phyloP scores from a whole-genome alignment of 176 grass and related monocot species.

The Poa pratensis region DNA sequence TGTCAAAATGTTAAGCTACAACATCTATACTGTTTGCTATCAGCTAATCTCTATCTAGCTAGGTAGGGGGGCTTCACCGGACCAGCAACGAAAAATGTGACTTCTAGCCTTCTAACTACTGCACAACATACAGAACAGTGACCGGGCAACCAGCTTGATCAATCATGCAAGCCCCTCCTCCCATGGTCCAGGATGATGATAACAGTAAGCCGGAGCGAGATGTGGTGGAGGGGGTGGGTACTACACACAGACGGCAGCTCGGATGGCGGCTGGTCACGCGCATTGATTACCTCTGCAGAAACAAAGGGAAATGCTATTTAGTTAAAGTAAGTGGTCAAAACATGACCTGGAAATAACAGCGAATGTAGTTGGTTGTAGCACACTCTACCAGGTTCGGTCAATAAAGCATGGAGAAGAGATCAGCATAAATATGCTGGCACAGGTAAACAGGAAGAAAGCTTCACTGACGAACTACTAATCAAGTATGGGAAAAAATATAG shows the following conservation, averaged over 20 bases:
- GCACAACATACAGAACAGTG: conserved; percentile 38
- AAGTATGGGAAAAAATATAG: neutral
- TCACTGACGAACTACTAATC: neutral
- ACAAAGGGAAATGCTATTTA: neutral
- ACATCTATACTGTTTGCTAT: neutral
- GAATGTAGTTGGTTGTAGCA: neutral
- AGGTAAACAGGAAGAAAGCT: neutral
- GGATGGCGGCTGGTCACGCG: conserved; percentile 38
- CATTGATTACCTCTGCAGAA: conserved; percentile 45
- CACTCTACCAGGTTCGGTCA: neutral
- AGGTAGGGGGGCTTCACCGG: neutral
- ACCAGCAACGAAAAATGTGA: conserved; percentile 6
- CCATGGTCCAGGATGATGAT: neutral
- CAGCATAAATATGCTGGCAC: neutral
- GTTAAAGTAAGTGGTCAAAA: neutral
- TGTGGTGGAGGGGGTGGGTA: neutral
- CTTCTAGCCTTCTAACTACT: conserved; percentile 15
- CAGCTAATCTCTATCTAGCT: neutral
- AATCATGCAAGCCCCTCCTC: neutral
- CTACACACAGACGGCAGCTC: no score
- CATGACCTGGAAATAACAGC: neutral
- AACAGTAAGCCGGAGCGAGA: neutral
- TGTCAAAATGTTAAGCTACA: neutral
- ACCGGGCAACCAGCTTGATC: neutral
- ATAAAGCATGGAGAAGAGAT: conserved; percentile 6